Percentiles rank a stretch among this genome's conserved stretches.
These are phyloP conservation scores for Termitomyces sp. DNA, from an alignment of 768 basidiomycete species.

Conservation along the genomic window DNA sequence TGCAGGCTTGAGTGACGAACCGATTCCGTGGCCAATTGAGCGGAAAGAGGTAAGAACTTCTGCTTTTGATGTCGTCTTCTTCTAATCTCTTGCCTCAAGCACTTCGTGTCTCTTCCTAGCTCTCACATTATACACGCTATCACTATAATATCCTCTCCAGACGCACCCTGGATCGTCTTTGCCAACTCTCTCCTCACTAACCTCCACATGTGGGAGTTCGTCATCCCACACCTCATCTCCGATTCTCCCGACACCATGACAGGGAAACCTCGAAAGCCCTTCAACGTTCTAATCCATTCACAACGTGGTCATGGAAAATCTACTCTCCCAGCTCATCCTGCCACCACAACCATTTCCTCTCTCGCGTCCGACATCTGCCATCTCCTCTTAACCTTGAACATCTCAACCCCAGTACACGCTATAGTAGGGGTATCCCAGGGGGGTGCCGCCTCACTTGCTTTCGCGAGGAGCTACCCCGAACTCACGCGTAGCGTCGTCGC, in stretches of 20 bases:
- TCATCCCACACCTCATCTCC: conserved; percentile 35
- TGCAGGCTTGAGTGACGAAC: conserved; percentile 39
- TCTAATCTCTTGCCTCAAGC: conserved; percentile 19
- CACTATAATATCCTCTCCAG: conserved; percentile 30
- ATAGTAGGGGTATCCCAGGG: conserved; percentile 52
- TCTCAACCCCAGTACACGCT: conserved; percentile 33
- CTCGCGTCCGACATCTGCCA: conserved; percentile 39
- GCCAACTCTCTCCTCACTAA: conserved; percentile 46
- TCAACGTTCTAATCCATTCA: conserved; percentile 44
- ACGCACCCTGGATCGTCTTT: conserved; percentile 46
- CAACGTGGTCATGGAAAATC: conserved; percentile 49
- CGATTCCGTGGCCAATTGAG: conserved; percentile 46
- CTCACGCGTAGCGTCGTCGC: conserved; percentile 36
- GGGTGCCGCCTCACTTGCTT: conserved; percentile 43
- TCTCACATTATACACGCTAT: conserved; percentile 34
- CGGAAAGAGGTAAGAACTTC: conserved; percentile 30
- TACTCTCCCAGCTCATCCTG: conserved; percentile 21
- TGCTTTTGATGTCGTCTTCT: neutral
- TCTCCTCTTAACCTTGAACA: conserved; percentile 27
- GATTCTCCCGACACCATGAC: conserved; percentile 7
- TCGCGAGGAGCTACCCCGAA: conserved; percentile 29
- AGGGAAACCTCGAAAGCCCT: conserved; percentile 18
- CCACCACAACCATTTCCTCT: conserved; percentile 31
- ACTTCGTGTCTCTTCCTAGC: conserved; percentile 29
- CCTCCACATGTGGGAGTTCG: conserved; percentile 39